Base-by-base conservation (phyloP, 2,329 filamentous ascomycete species). In the Sporothrix pallida region DNA sequence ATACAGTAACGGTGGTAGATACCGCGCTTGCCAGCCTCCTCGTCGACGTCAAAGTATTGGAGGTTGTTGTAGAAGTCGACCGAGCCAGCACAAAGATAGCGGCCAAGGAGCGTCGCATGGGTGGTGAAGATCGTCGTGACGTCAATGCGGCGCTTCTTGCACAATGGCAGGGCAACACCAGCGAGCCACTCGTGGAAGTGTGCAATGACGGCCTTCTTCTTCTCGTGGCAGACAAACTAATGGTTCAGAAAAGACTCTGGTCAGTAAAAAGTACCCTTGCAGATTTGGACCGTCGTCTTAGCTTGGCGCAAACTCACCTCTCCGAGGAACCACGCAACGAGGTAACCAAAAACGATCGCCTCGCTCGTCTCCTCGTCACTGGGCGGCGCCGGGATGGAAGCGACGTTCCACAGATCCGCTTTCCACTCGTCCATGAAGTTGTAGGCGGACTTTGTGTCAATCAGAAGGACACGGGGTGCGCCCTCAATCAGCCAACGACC, bases 1-100 rank as follows among this genome's bases (percentile, higher is more conserved):
- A 99, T 97, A 85, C 96, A 98, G 86, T 98, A 98, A 75, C 96
- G 88, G 85, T 99, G 96, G 85, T 98, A 99, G 81, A 99, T 98
- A 74, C 96, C 96, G 79, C 96, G 93, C 87, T 98, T 98, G 75
- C 96, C 96, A 20, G 96, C 96, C 83, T 99, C 96, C 6, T 94
- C 91, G 81, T 99, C 96, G 44, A 97, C 94, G 80, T 99, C 95
- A 80, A 99, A 98, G 84, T 91, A 92, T 82, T 98, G 95, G 71
- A 99, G 88, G 82, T 98, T 98, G 86, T 98, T 99, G 88, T 99
- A 99, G 82, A 99, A 98, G 82, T 99, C 96, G 76, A 98, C 96
- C 0, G 95, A 98, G 72, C 96, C 96, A 70, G 96, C 96, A 81
- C 96, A 98, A 68, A 98, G 92, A 81, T 99, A 98, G 79, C 96